Conservation (phyloP, 2,329 filamentous ascomycete species). For the Ophiostoma piceae region DNA sequence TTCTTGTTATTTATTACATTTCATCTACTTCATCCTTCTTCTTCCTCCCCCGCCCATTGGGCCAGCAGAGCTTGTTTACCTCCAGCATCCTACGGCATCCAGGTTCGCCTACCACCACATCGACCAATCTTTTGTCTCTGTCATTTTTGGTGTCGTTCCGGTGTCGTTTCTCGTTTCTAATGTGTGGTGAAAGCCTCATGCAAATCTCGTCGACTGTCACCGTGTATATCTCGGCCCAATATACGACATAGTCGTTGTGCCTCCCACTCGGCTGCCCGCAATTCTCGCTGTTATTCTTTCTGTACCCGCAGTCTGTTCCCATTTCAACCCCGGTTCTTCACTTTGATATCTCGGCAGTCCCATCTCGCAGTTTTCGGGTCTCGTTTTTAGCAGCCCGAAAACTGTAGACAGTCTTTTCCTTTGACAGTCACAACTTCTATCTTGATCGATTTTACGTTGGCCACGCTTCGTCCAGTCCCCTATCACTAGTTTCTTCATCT, state of each 20-base stretch:
- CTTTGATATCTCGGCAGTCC: not conserved
- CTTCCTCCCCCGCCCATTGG: conserved; percentile 18
- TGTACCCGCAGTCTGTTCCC: not conserved
- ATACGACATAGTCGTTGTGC: not conserved
- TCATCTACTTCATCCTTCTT: not conserved
- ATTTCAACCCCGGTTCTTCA: not conserved
- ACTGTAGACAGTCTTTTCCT: not conserved
- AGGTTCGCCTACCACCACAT: conserved; percentile 19
- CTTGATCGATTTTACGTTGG: not conserved
- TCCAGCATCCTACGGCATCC: conserved; percentile 13
- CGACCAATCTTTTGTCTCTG: conserved; percentile 16
- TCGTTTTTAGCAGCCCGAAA: not conserved
- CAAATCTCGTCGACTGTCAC: conserved; percentile 8
- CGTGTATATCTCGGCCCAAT: conserved; percentile 20
- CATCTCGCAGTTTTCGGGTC: not conserved
- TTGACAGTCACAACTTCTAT: not conserved
- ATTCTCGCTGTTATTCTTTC: not conserved
- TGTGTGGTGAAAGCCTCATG: conserved; percentile 15
- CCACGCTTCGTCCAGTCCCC: not conserved
- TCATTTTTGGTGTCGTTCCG: conserved; percentile 9
- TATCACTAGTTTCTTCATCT: not conserved
- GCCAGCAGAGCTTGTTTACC: conserved; percentile 21
- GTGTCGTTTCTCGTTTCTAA: conserved; percentile 2
- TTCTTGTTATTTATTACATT: not conserved
- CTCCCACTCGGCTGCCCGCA: not conserved